These are phyloP conservation scores for Lachancea nothofagi DNA, from an alignment of 805 yeast genomes.

Conservation along the genomic window DNA sequence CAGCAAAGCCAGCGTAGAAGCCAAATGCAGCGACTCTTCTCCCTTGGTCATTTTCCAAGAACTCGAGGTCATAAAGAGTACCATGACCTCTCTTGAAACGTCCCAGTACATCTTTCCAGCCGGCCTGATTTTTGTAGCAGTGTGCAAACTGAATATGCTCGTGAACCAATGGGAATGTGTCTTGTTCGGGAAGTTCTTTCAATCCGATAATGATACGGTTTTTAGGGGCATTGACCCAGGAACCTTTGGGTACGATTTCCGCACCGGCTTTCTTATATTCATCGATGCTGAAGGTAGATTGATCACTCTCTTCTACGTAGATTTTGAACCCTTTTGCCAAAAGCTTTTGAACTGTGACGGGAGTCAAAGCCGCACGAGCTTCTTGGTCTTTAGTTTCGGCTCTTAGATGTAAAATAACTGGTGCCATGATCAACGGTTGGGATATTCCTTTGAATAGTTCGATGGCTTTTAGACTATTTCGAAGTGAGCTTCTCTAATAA, in stretches of 20 bases:
- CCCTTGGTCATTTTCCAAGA: constrained; percentile 87
- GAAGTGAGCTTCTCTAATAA: too few species aligned
- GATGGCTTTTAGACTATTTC: too few species aligned
- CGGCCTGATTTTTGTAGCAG: constrained; percentile 95
- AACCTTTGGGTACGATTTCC: constrained; percentile 81
- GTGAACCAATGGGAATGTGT: constrained; percentile 84
- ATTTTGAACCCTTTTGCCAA: constrained; percentile 84
- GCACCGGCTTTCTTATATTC: constrained; percentile 85
- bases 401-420: constrained; percentile 76
- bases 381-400: constrained; percentile 97
- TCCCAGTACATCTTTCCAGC: constrained; percentile 87
- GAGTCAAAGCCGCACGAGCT: constrained; percentile 96
- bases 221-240: constrained; percentile 88
- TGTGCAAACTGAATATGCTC: constrained; percentile 99
- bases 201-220: constrained; percentile 89
- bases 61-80: constrained; percentile 86
- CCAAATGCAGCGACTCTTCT: constrained; percentile 99
- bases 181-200: constrained; percentile 90
- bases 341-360: constrained; percentile 77
- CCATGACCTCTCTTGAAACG: constrained; percentile 94
- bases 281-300: constrained; percentile 67
- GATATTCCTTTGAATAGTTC: too few species aligned
- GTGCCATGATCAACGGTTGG: constrained; percentile 4
- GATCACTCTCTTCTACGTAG: constrained; percentile 81
- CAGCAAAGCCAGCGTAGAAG: constrained; percentile 99